Conservation (phyloP, 1,284 basidiomycete species). For the Mycena sp. region DNA sequence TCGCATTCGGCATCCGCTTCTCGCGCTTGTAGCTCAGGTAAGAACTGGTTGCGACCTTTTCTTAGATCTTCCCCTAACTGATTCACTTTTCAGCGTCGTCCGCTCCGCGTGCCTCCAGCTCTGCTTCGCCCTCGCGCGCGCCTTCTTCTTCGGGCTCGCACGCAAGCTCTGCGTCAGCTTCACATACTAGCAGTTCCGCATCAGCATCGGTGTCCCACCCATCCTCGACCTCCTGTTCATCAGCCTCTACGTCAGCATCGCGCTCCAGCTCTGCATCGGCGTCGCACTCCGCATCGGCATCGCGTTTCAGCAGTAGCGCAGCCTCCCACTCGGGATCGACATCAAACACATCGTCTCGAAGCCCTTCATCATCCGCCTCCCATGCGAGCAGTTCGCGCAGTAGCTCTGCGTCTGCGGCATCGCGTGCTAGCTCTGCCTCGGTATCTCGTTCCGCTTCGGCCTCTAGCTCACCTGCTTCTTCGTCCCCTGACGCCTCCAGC, state of each 20-base stretch:
- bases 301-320: too few relatives aligned
- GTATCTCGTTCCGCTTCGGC: neutral
- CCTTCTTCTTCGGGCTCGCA: neutral
- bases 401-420: neutral
- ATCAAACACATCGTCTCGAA: too few relatives aligned
- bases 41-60: too few relatives aligned
- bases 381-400: neutral
- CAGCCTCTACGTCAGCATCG: neutral
- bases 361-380: neutral
- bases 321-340: too few relatives aligned
- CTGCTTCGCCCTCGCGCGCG: neutral
- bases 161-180: neutral
- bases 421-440: neutral
- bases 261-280: neutral
- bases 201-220: neutral
- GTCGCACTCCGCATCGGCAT: too few relatives aligned
- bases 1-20: too few relatives aligned
- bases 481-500: neutral
- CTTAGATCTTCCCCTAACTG: too few relatives aligned
- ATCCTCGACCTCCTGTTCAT: neutral
- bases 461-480: neutral
- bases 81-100: too few relatives aligned
- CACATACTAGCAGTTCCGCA: neutral
- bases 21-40: neutral
- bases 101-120: neutral